These are phyloP conservation scores for Coemansia sp. DNA, from an alignment of 192 early-diverging fungal species.

Conservation along the genomic window DNA sequence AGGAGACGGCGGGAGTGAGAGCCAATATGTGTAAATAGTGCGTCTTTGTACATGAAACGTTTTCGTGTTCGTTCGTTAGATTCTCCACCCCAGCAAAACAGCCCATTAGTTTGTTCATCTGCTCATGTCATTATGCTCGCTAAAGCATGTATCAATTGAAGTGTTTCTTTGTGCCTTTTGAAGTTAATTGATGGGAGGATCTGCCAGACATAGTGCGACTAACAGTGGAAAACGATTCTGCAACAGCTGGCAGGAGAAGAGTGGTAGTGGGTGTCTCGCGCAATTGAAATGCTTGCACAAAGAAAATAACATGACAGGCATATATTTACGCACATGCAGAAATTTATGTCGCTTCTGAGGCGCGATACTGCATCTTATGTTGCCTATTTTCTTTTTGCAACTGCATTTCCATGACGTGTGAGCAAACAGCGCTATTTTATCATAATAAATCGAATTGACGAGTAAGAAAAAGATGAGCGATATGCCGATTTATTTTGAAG, in stretches of 20 bases:
- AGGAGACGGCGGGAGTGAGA: not conserved
- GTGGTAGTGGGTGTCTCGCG: not conserved
- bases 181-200: not conserved
- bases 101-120: not conserved
- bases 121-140: not conserved
- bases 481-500: not conserved
- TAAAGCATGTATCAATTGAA: not conserved
- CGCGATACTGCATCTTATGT: constrained; percentile 7
- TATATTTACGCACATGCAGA: constrained; percentile 4
- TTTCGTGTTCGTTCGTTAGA: not conserved
- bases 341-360: not conserved
- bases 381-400: not conserved
- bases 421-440: not conserved
- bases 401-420: not conserved
- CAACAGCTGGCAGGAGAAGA: not conserved
- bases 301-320: not conserved
- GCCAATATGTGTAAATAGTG: not conserved
- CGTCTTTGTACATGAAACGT: constrained; percentile 3
- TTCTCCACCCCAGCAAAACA: too few relatives aligned
- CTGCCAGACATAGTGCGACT: not conserved
- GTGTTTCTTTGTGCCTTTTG: not conserved
- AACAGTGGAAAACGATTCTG: not conserved
- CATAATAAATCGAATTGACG: not conserved
- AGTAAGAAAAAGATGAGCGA: not conserved
- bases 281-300: constrained; percentile 3